Evolutionary conservation across 331 rosid species (phyloP).

Genomic region (Arachis monticola): DNA sequence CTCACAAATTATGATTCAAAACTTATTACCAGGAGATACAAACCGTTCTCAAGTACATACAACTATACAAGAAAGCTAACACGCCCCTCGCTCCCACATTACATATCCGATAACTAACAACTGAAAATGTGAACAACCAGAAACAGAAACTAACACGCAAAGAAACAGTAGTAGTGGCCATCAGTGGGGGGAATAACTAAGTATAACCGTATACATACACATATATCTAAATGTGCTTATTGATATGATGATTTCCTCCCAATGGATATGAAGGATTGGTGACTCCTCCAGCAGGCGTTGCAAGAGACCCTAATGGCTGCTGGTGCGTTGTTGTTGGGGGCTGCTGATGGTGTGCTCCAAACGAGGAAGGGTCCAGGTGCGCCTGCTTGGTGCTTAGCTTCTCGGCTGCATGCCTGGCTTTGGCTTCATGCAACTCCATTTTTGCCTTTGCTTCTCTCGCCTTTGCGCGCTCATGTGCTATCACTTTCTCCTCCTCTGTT

Average conservation of each 20-base stretch:
- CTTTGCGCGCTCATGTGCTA: slow-evolving; percentile 57
- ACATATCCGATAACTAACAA: not conserved
- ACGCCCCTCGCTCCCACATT: not conserved
- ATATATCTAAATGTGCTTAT: slow-evolving; percentile 25
- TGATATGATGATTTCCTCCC: slow-evolving; percentile 37
- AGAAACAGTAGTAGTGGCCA: not conserved
- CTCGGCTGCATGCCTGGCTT: slow-evolving; percentile 60
- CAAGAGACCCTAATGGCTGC: slow-evolving; percentile 38
- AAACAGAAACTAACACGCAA: not conserved
- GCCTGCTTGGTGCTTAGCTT: slow-evolving; percentile 44
- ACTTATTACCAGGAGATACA: not conserved
- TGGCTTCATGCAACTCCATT: slow-evolving; percentile 70
- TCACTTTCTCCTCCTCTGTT: slow-evolving; percentile 56
- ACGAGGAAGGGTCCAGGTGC: not conserved
- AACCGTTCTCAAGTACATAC: slow-evolving; percentile 1
- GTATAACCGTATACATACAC: not conserved
- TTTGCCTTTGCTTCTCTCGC: slow-evolving; percentile 70
- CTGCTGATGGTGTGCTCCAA: slow-evolving; percentile 24
- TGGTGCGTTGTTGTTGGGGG: slow-evolving; percentile 21
- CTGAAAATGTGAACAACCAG: not conserved
- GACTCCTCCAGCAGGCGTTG: slow-evolving; percentile 26
- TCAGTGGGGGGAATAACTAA: not conserved
- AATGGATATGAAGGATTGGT: slow-evolving; percentile 37
- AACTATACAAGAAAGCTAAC: not conserved
- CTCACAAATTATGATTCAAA: too few relatives aligned